phyloP scores from a whole-genome alignment of 345 rosid genomes.

The Eucalyptus urophylla region DNA sequence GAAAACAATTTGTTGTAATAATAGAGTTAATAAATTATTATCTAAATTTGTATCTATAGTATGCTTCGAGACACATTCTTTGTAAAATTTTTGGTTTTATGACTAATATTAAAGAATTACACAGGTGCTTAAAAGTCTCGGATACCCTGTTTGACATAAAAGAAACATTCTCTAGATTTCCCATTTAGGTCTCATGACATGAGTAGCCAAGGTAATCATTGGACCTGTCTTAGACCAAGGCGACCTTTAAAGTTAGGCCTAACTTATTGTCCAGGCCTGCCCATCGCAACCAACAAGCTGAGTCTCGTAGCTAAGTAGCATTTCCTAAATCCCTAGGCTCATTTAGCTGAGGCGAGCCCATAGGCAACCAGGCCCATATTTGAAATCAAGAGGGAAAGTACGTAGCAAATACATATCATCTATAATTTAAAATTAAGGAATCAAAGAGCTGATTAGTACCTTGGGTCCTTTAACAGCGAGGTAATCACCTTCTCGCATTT shows the following conservation, averaged over 20 bases:
- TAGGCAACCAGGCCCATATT: background rate
- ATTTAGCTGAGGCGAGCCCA: background rate
- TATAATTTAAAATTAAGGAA: background rate
- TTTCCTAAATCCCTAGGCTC: background rate
- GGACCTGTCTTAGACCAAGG: background rate
- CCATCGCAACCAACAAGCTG: background rate
- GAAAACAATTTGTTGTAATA: background rate
- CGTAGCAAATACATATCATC: background rate
- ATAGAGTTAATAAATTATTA: too few relatives aligned
- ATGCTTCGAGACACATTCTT: background rate
- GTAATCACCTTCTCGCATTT: conserved; percentile 21
- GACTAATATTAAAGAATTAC: background rate
- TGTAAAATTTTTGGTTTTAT: background rate
- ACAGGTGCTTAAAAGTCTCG: background rate
- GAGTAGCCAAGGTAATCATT: background rate
- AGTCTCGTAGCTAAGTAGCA: background rate
- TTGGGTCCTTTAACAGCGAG: conserved; percentile 39
- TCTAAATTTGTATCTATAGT: background rate
- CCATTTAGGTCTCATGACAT: background rate
- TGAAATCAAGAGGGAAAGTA: background rate
- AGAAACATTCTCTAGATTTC: background rate
- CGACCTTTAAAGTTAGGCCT: background rate
- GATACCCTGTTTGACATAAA: background rate
- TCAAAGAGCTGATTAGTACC: conserved; percentile 1
- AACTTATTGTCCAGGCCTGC: background rate